These are phyloP conservation scores for Plasmodium berghei DNA, from an alignment of 169 alveolate species.

Conservation along the genomic window DNA sequence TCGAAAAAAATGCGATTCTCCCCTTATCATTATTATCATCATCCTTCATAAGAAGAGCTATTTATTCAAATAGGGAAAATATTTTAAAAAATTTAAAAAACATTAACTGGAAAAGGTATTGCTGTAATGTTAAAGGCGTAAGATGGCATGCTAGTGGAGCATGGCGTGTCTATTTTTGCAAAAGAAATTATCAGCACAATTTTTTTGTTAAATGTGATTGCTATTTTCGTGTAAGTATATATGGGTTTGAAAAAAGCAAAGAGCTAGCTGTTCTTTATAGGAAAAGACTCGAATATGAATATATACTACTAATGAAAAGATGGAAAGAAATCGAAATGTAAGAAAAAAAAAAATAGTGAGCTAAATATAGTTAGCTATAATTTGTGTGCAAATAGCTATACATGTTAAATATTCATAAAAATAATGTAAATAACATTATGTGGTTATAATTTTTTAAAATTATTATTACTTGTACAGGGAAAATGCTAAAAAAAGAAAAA, in stretches of 20 bases:
- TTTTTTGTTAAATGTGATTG: conserved; percentile 89
- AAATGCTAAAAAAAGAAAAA: conserved; percentile 74
- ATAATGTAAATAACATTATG: conserved; percentile 4
- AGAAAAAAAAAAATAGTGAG: conserved; percentile 22
- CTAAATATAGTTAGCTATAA: background rate
- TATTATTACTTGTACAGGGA: conserved; percentile 45
- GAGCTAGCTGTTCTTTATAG: conserved; percentile 88
- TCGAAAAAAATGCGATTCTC: conserved; percentile 74
- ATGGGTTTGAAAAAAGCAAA: conserved; percentile 89
- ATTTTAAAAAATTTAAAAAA: conserved; percentile 84
- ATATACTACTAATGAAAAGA: conserved; percentile 86
- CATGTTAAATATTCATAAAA: conserved; percentile 27
- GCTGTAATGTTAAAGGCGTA: conserved; percentile 88
- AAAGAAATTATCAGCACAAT: conserved; percentile 87
- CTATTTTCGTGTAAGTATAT: conserved; percentile 85
- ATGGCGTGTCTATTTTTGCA: conserved; percentile 91
- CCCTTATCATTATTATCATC: conserved; percentile 88
- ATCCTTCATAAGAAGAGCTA: conserved; percentile 86
- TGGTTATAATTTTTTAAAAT: conserved; percentile 35
- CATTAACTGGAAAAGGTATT: conserved; percentile 89
- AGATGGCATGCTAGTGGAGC: conserved; percentile 93
- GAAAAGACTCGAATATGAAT: conserved; percentile 87
- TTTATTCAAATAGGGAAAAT: conserved; percentile 85
- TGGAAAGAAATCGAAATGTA: conserved; percentile 84
- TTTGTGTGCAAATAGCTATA: conserved; percentile 2